Evolutionary conservation across 805 yeast species (phyloP), one percentile per base, ranked within the genome.

Genomic region (Komagataella populi): DNA sequence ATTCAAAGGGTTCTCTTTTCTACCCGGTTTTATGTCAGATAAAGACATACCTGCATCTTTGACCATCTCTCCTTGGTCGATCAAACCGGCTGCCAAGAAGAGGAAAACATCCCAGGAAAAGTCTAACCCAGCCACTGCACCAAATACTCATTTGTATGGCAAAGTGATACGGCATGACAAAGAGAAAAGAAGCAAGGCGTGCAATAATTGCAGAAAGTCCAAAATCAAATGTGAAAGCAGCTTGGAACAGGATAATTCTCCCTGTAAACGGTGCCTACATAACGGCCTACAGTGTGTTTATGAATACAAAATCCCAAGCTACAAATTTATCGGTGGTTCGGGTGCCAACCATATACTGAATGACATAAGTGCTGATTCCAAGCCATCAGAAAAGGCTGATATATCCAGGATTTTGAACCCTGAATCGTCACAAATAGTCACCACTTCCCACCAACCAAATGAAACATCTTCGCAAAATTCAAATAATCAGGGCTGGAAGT

Each of bases 151-250:
- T 30, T 14, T 30, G 14, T 30, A 30, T 23, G 24, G 23, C 8
- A 45, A 45, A 18, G 47, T 47, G 16, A 47, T 47, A 50, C 49
- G 52, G n/a, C 52, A 51, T 30, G 52, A 45, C 48, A 57, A 55
- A 44, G 63, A 55, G 36, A 66, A 62, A 51, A 55, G 73, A 48
- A 63, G 63, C 44, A 80, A 77, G 58, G 87, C 88, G 3, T 83
- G 89, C 61, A 70, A 77, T 22, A 70, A 72, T 57, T 83, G 89
- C 60, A 73, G 84, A 52, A 70, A 70, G 58, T 70, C 83, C 20
- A 83, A 83, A 63, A 81, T 82, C 23, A 80, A 74, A 61, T 83
- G 89, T 57, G 72, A 71, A 44, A 79, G 79, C 57, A 57, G 67
- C 5, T 68, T 66, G 2, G 56, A 63, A 2, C 45, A 44, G 23